phyloP scores from a whole-genome alignment of 1,284 basidiomycete genomes.

The Malassezia sympodialis region DNA sequence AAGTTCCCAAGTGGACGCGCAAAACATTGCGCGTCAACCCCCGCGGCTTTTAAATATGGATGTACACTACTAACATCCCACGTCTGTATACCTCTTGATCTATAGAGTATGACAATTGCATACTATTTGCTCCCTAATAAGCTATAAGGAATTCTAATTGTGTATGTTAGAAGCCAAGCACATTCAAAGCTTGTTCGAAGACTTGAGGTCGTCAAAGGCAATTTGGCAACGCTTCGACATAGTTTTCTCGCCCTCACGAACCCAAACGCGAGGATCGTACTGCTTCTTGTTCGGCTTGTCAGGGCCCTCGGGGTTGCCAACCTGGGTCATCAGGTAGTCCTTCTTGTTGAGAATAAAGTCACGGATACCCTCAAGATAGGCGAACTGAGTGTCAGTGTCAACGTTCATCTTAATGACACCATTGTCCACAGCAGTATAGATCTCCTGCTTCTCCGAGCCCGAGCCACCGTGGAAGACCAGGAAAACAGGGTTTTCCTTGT shows the following conservation, averaged over 20 bases:
- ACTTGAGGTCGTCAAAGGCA: conserved; percentile 76
- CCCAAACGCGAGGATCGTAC: conserved; percentile 68
- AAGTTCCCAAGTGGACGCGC: conserved; percentile 53
- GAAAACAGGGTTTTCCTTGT: conserved; percentile 60
- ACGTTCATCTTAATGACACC: conserved; percentile 56
- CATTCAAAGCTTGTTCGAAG: conserved; percentile 36
- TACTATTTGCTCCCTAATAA: not conserved
- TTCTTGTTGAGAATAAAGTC: conserved; percentile 48
- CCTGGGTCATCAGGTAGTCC: conserved; percentile 46
- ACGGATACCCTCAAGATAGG: conserved; percentile 73
- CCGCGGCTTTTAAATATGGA: conserved; percentile 13
- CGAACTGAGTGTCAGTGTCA: conserved; percentile 70
- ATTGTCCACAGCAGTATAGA: conserved; percentile 76
- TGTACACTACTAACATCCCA: not conserved
- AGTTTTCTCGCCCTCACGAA: conserved; percentile 96
- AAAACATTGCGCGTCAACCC: conserved; percentile 17
- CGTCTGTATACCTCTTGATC: not conserved
- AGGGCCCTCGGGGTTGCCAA: conserved; percentile 46
- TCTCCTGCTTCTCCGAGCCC: conserved; percentile 93
- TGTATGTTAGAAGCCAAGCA: not conserved
- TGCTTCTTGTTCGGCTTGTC: conserved; percentile 49
- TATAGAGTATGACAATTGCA: not conserved
- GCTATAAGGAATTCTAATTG: not conserved
- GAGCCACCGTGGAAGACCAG: conserved; percentile 99
- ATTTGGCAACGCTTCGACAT: conserved; percentile 75